Evolutionary conservation across 306 rosid species (phyloP), one percentile per base, ranked within the genome.

Genomic region (Pueraria montana): DNA sequence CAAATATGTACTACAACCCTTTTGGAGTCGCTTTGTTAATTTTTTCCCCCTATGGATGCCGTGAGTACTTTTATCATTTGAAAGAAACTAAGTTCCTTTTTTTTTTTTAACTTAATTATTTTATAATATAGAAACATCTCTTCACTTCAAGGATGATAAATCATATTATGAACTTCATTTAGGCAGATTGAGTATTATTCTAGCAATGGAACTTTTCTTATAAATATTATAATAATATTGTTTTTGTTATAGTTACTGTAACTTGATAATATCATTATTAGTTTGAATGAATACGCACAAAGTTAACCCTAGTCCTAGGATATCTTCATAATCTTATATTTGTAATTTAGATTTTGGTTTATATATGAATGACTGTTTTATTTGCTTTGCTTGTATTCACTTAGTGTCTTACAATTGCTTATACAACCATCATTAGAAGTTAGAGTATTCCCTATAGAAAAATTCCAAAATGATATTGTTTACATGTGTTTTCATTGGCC

Each of bases 41-140:
- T n/a, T 94, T 48, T 96, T 96, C 73, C 99, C 99, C 1, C 90
- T 91, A 63, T 96, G 99, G 98, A 94, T 96, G 98, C 98, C 99
- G 98, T 96, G 86, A 92, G 97, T 87, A 27, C 64, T 84, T 82
- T 76, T 52, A 59, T 66, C 27, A 30, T 82, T 79, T 42, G 13
- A 52, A 66, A 21, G 10, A 65, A 74, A 27, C 66, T 61, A 63
- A 42, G 21, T 24, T 59, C 46, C 9, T 75, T 66, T 61, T 73
- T 80, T 52, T 73, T 80, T 52, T 32, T 80, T 50, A 36, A 78
- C 18, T 38, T 72, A 20, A 42, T 73, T 55, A 21, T 79, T 42
- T 26, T 21, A 34, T 73, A 12, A 34, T 53, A 40, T 71, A 17
- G 74, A 59, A 36, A 24, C 16, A 64, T 80, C 16, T 76, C 50